phyloP scores from a whole-genome alignment of 768 basidiomycete genomes.

The Pleurotus eryngii region DNA sequence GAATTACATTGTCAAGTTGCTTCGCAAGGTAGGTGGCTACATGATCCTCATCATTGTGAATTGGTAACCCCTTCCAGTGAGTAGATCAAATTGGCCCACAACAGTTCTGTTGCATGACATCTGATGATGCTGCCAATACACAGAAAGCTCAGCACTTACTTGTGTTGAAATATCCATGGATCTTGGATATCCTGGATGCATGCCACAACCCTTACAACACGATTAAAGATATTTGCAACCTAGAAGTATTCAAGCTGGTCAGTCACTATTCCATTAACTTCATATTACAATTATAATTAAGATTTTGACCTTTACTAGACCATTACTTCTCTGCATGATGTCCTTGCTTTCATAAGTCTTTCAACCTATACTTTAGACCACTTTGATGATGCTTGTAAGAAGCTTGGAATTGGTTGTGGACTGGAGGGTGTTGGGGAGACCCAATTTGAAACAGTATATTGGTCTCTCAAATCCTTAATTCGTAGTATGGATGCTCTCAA shows the following conservation, averaged over 20 bases:
- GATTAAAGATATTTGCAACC: slow-evolving; percentile 7
- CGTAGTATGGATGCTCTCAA: slow-evolving; percentile 13
- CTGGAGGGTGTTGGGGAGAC: slow-evolving; percentile 18
- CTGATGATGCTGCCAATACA: not conserved
- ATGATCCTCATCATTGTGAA: too few relatives aligned
- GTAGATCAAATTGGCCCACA: not conserved
- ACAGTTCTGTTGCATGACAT: not conserved
- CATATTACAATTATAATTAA: not conserved
- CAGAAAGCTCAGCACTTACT: not conserved
- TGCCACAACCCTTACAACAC: slow-evolving; percentile 1
- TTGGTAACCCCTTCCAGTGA: not conserved
- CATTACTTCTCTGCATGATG: slow-evolving; percentile 1
- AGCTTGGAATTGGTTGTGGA: slow-evolving; percentile 15
- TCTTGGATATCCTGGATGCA: slow-evolving; percentile 9
- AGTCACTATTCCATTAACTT: not conserved
- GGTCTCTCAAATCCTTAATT: slow-evolving; percentile 15
- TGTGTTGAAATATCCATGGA: not conserved
- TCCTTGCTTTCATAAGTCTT: slow-evolving; percentile 11
- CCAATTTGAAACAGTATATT: slow-evolving; percentile 16
- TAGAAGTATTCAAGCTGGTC: slow-evolving; percentile 10
- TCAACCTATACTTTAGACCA: slow-evolving; percentile 14
- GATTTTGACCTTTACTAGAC: not conserved
- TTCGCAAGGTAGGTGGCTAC: slow-evolving; percentile 1
- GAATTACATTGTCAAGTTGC: slow-evolving; percentile 7
- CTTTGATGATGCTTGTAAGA: slow-evolving; percentile 14